phyloP scores from a whole-genome alignment of 129 eudicot genomes.

The Chrysanthemum lavandulifolium region DNA sequence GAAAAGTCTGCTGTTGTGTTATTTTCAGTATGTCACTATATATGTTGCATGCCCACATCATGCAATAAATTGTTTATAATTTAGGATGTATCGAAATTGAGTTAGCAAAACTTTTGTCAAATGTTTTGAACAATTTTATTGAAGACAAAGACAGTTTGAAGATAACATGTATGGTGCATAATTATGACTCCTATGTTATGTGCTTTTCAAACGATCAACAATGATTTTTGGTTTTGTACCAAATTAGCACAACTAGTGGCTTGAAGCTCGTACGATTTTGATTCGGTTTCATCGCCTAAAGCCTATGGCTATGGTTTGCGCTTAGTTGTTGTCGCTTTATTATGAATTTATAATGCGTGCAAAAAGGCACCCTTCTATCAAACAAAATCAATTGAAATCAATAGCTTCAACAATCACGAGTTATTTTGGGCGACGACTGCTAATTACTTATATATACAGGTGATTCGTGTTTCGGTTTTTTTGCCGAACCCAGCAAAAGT shows the following conservation, averaged over 20 bases:
- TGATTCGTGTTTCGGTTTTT: no score
- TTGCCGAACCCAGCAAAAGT: no score
- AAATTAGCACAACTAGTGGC: not conserved
- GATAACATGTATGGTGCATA: not conserved
- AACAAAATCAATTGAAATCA: no score
- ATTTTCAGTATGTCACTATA: conserved; percentile 1
- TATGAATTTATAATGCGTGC: no score
- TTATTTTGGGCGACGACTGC: no score
- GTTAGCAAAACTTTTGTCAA: conserved; percentile 16
- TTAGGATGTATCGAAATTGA: not conserved
- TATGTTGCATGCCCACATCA: conserved; percentile 12
- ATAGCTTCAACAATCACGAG: no score
- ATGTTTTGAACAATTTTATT: conserved; percentile 21
- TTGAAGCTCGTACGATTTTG: not conserved
- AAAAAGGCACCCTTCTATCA: no score
- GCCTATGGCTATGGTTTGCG: not conserved
- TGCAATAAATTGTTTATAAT: conserved; percentile 8
- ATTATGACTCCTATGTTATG: not conserved
- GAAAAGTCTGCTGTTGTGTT: conserved; percentile 20
- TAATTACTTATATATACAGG: no score
- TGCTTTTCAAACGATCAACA: not conserved
- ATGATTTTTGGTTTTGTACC: not conserved
- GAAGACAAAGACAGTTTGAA: conserved; percentile 4
- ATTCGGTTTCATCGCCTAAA: not conserved
- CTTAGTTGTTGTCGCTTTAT: no score